Base-by-base conservation (phyloP, 2,329 filamentous ascomycete genomes). In the Aureobasidium sp. region DNA sequence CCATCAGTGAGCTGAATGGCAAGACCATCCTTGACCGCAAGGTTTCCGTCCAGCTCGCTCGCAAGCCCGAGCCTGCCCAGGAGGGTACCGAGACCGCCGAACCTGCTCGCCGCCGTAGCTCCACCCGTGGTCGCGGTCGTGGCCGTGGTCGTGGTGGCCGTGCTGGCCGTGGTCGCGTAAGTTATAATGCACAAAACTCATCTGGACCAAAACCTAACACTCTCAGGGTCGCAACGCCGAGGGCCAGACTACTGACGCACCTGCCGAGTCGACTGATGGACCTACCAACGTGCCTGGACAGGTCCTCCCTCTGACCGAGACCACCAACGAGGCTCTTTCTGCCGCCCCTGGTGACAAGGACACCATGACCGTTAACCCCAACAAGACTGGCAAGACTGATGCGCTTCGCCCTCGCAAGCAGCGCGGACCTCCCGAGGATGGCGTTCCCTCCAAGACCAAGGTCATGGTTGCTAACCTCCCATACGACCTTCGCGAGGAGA, bases 401-500 rank as follows among this genome's bases (percentile, higher is more conserved):
- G 78, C 77, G 69, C 79, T 76, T 65, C 81, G 81, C 71, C 79
- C 82, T 70, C 84, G 84, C 76, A 87, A 86, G 80, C 86, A 97
- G 85, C 92, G 94, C 77, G 94, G 94, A 67, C 94, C 94, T 68
- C 94, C 94, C 65, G 93, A 96, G 78, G 93, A 99, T 76, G 94
- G 94, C 70, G 90, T 99, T 73, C 88, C 94, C 68, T 97, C 93
- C 79, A 97, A 97, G 88, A 97, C 90, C 79, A 99, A 99, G 89
- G 91, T 99, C 80, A 99, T 99, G 94, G 94, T 99, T 73, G 94
- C 94, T 74, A 99, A 99, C 83, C 86, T 99, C 66, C 94, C 94
- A 59, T 99, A 99, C 75, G 93, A 99, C 81, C 85, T 97, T 77
- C 93, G 88, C 71, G 94, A 99, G 82, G 92, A 97, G 73, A 95